A percentile compares a stretch with the other conserved stretches of the same genome.
Evolutionary conservation across 2,329 filamentous ascomycete genomes (phyloP).

Genomic region (Colletotrichum sp.): DNA sequence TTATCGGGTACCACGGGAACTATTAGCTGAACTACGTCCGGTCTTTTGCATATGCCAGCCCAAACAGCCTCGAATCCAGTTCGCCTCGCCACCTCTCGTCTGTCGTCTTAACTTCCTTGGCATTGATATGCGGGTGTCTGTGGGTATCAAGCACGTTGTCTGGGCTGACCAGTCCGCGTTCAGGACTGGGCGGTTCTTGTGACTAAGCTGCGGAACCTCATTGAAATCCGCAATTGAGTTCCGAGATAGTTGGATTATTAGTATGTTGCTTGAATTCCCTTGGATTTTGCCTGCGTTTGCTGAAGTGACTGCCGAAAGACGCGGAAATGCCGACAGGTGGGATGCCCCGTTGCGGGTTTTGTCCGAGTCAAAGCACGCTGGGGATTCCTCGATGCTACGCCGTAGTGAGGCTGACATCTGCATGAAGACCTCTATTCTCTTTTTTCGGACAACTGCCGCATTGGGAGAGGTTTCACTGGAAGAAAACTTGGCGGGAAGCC

Average conservation of each 20-base stretch:
- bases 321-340: conserved; percentile 2
- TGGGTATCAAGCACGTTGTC: neutral
- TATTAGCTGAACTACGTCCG: neutral
- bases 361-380: neutral
- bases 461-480: neutral
- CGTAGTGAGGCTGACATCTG: neutral
- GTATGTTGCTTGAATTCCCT: neutral
- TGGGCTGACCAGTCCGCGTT: neutral
- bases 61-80: neutral
- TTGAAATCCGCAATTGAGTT: neutral
- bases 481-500: neutral
- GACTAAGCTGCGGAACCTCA: neutral
- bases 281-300: neutral
- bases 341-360: neutral
- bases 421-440: neutral
- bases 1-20: neutral
- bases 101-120: neutral
- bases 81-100: neutral
- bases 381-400: neutral
- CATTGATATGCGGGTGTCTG: conserved; percentile 3
- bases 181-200: neutral
- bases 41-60: neutral
- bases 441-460: neutral
- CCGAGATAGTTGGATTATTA: neutral
- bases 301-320: neutral